phyloP scores from a whole-genome alignment of 768 basidiomycete species.

The Amanita rimosa region DNA sequence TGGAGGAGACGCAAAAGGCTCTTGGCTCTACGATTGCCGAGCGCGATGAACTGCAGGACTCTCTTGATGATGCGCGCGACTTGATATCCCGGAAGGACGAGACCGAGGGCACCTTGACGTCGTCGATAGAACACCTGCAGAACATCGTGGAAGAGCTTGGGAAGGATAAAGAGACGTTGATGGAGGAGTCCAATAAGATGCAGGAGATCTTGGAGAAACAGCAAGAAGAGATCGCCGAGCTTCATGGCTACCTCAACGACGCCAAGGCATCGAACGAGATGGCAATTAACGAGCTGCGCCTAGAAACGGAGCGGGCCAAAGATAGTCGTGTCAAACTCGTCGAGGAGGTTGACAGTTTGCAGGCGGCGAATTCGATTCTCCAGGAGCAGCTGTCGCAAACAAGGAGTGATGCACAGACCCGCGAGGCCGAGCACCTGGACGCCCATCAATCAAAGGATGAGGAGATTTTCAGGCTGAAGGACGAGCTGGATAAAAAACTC shows the following conservation, averaged over 20 bases:
- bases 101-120: background rate
- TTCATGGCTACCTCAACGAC: background rate
- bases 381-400: background rate
- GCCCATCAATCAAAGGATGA: background rate
- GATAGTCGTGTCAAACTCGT: background rate
- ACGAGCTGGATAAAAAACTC: background rate
- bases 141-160: background rate
- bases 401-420: background rate
- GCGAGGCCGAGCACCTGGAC: background rate
- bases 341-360: background rate
- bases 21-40: background rate
- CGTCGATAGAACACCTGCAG: background rate
- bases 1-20: constrained; percentile 2
- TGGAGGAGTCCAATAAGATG: background rate
- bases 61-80: background rate
- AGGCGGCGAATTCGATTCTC: background rate
- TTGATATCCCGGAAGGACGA: background rate
- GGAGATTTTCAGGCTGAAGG: background rate
- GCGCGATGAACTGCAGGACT: background rate
- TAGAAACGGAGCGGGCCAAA: background rate
- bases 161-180: background rate
- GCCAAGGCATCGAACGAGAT: background rate
- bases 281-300: background rate
- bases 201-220: background rate
- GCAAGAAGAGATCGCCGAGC: background rate